A percentile compares a stretch with the other conserved stretches of the same genome.
These are phyloP conservation scores for Yarrowia hollandica DNA, from an alignment of 805 yeast species.

Conservation along the genomic window DNA sequence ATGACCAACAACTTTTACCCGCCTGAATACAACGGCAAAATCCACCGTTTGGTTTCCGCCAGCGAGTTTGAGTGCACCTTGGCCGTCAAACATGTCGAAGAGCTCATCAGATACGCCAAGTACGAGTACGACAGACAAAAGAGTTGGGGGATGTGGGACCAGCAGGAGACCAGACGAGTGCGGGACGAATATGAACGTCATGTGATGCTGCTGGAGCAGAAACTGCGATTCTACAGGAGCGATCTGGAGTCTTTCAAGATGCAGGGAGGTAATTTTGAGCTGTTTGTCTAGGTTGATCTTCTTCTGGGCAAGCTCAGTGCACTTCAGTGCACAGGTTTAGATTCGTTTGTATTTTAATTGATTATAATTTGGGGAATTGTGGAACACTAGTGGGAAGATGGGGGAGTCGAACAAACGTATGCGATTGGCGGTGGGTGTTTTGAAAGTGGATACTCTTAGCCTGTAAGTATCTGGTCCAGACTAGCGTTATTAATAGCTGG, in stretches of 20 bases:
- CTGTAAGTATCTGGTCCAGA: no score
- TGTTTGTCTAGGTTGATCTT: not conserved
- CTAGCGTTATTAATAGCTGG: no score
- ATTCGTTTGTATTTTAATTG: not conserved
- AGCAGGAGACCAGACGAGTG: not conserved
- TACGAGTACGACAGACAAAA: conserved; percentile 1
- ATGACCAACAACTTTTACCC: not conserved
- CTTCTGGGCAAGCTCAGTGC: no score
- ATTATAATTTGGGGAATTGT: no score
- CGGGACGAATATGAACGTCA: not conserved
- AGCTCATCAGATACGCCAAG: conserved; percentile 5
- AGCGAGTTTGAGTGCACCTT: not conserved
- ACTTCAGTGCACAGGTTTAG: not conserved
- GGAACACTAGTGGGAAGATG: no score
- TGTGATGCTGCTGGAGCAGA: not conserved
- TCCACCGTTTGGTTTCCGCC: not conserved
- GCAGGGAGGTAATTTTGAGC: not conserved
- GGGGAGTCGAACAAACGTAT: no score
- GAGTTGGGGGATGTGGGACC: not conserved
- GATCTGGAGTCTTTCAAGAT: not conserved
- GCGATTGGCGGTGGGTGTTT: no score
- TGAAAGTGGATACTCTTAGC: no score
- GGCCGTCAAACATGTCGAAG: conserved; percentile 10
- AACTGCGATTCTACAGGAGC: conserved; percentile 13
- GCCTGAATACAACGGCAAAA: not conserved